Base-by-base conservation (phyloP, 2,329 filamentous ascomycete species). In the Talaromyces sp. region DNA sequence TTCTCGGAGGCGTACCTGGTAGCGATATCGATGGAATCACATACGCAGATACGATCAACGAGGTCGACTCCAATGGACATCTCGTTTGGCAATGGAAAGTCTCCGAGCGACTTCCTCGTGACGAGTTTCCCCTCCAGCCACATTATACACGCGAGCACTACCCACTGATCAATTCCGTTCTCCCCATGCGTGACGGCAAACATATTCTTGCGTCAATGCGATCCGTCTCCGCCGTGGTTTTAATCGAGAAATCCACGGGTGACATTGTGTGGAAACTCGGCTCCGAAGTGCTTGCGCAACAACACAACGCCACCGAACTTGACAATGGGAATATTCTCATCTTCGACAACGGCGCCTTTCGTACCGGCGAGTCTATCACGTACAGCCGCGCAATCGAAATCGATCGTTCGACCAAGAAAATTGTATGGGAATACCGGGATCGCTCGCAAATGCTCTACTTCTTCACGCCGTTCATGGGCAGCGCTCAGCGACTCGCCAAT, bases 391-490 rank as follows among this genome's bases (percentile, higher is more conserved):
- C 77, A 2, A 78, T 81, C 44, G 68, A 78, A 58, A 75, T 81
- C 12, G 71, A 72, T 2, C 71, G 73, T 1, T 64, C 65, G 6
- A 75, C 72, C 16, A 79, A 79, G 57, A 57, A 76, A 46, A 75
- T 81, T 21, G 69, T 76, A 2, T 81, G 79, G 79, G 72, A 81
- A 60, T 80, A 81, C 56, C 70, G 70, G 8, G 79, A 81, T 62
- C 67, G 59, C 1, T 71, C 71, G 1, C 71, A 74, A 44, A 73
- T 74, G 5, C 68, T 78, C 58, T 72, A 70, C 5, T 79, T 80
- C 66, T 81, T 80, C 68, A 80, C 76, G 0, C 78, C 79, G 0
- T 81, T 81, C 59, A 81, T 81, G 79, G 79, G 79, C 21, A 75
- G 75, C 56, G 79, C 79, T 7, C 79, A 81, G 66, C 68, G 75